Evolutionary conservation across 176 grass and related monocot genomes (phyloP).

Genomic region (Juncus inflexus): DNA sequence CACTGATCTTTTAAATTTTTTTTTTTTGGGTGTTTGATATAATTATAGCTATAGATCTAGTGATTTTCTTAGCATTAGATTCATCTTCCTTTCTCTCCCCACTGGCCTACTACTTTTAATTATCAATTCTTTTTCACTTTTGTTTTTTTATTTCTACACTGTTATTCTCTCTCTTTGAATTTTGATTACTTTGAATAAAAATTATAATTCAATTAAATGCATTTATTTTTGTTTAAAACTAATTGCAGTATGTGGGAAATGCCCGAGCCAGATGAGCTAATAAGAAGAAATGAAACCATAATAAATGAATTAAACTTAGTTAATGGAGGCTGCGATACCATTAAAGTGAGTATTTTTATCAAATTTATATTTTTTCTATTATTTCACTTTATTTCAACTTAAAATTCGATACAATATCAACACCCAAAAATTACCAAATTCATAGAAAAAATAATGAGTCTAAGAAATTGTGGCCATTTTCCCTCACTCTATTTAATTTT

Average conservation of each 20-base stretch:
- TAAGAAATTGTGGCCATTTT: not conserved
- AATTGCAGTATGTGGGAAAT: constrained; percentile 69
- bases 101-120: not conserved
- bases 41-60: constrained; percentile 4
- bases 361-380: not conserved
- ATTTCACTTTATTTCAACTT: not conserved
- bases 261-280: constrained; percentile 49
- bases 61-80: not conserved
- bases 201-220: not conserved
- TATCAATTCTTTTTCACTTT: constrained; percentile 9
- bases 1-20: no score
- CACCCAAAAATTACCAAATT: no score
- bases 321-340: constrained; percentile 43
- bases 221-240: not conserved
- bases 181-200: not conserved
- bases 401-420: no score
- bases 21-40: not conserved
- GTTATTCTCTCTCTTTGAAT: not conserved
- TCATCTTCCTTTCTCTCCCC: not conserved
- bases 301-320: constrained; percentile 16
- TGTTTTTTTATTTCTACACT: not conserved
- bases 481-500: constrained; percentile 1
- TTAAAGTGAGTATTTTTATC: constrained; percentile 36
- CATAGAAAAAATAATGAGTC: no score
- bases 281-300: constrained; percentile 35